phyloP scores from a whole-genome alignment of 2,329 filamentous ascomycete species.

The Fusarium acutatum region DNA sequence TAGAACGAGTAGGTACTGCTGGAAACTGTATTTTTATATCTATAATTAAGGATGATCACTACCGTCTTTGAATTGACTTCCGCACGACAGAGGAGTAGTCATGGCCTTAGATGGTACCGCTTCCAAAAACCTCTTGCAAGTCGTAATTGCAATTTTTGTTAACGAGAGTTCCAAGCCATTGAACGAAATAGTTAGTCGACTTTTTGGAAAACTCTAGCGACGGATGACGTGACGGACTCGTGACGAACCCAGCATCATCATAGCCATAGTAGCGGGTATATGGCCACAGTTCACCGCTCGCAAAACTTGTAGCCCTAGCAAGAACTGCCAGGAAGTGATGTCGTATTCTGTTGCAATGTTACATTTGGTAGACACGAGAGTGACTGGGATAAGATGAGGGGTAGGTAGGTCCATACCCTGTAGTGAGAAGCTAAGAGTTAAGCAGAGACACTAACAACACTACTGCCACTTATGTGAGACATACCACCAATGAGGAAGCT shows the following conservation, averaged over 20 bases:
- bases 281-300: not conserved
- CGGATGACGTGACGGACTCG: not conserved
- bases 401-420: not conserved
- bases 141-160: rapidly evolving
- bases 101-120: rapidly evolving
- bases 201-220: rapidly evolving
- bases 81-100: no score
- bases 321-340: not conserved
- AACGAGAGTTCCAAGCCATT: rapidly evolving
- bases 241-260: not conserved
- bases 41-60: no score
- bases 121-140: rapidly evolving
- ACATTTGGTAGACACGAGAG: no score
- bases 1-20: no score
- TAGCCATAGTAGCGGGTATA: not conserved
- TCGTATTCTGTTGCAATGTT: not conserved
- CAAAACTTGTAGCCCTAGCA: rapidly evolving
- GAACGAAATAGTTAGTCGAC: rapidly evolving
- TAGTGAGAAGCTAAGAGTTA: not conserved
- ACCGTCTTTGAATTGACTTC: no score
- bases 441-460: not conserved
- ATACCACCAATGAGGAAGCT: rapidly evolving
- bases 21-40: no score
- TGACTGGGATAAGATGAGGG: not conserved
- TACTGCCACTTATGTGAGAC: rapidly evolving